Evolutionary conservation across 805 yeast species (phyloP).

Genomic region (Candida nanaspora): DNA sequence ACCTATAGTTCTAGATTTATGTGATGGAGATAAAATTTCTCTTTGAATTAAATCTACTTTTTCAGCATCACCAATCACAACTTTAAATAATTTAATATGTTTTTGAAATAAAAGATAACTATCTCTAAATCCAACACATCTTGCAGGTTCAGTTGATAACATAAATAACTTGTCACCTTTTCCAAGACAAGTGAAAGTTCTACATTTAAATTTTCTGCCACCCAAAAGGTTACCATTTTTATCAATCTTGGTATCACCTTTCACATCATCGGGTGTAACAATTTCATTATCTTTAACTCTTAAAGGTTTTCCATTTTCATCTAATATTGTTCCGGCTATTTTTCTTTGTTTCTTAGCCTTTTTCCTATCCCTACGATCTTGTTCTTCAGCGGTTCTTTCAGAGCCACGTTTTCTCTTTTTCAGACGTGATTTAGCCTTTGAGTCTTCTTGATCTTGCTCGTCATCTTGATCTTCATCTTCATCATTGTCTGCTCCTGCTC

Average conservation of each 20-base stretch:
- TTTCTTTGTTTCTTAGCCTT: constrained; percentile 28
- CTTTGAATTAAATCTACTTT: constrained; percentile 77
- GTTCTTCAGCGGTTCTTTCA: constrained; percentile 12
- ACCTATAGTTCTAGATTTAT: constrained; percentile 84
- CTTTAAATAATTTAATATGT: constrained; percentile 68
- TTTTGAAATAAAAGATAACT: constrained; percentile 85
- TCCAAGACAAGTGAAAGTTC: constrained; percentile 56
- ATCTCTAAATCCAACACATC: constrained; percentile 90
- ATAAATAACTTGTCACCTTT: constrained; percentile 72
- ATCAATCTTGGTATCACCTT: constrained; percentile 72
- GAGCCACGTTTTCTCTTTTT: constrained; percentile 1
- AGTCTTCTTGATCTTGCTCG: constrained; percentile 5
- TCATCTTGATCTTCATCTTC: constrained; percentile 19
- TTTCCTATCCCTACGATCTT: constrained; percentile 34
- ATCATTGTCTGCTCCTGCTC: no score
- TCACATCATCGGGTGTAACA: constrained; percentile 64
- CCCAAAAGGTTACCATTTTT: constrained; percentile 60
- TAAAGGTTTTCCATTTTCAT: constrained; percentile 63
- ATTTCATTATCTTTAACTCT: constrained; percentile 71
- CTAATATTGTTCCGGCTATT: constrained; percentile 31
- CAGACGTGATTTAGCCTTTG: constrained; percentile 8
- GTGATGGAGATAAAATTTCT: constrained; percentile 79
- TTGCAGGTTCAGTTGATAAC: constrained; percentile 94
- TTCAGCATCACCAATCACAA: constrained; percentile 66
- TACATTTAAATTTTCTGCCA: constrained; percentile 67